Conservation (phyloP, 23 red algal species). For the Gracilariopsis chorda region DNA sequence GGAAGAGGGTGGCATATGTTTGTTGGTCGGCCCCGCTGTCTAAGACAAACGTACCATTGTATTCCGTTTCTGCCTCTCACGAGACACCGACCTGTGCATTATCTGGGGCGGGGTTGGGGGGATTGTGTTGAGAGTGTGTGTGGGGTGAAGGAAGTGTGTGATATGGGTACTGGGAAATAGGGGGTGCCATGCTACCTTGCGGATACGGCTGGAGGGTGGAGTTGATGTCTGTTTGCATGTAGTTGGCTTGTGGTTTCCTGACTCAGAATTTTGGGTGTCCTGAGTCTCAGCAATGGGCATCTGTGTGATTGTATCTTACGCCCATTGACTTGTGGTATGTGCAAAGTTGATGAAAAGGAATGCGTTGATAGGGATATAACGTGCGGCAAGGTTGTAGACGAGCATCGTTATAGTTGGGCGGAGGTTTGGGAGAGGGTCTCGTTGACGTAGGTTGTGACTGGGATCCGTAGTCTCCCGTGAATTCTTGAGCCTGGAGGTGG, state of each 20-base stretch:
- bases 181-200: no score
- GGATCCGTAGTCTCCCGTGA: no score
- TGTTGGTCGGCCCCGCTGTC: not conserved
- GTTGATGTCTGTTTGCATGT: not conserved
- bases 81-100: not conserved
- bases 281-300: not conserved
- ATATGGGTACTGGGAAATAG: not conserved
- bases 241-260: not conserved
- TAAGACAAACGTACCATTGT: not conserved
- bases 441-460: no score
- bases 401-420: no score
- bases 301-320: not conserved
- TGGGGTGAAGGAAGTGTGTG: not conserved
- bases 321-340: not conserved
- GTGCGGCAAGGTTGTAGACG: no score
- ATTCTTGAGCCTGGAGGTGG: no score
- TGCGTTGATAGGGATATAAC: no score
- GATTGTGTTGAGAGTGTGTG: not conserved
- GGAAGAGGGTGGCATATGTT: not conserved
- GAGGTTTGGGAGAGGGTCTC: no score
- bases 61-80: slow-evolving; percentile 1
- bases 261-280: not conserved
- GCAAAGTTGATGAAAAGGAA: not conserved
- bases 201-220: no score
- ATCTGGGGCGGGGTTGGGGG: no score